phyloP scores from a whole-genome alignment of 139 green algal genomes.

The Trebouxia sp. region DNA sequence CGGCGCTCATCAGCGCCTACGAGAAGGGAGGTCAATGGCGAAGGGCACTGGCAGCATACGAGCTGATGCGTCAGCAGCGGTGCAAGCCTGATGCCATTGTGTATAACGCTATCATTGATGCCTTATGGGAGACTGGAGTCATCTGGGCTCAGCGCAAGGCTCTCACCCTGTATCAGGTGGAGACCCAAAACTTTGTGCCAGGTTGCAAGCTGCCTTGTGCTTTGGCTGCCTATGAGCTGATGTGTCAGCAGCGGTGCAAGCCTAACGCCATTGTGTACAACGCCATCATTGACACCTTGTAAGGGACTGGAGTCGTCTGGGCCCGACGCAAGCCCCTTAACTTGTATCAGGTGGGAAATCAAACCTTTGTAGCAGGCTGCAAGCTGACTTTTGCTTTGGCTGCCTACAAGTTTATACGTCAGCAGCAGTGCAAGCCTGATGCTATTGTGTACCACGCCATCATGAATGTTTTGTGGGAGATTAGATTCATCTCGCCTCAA shows the following conservation, averaged over 20 bases:
- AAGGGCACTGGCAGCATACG: constrained; percentile 57
- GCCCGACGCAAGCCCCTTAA: constrained; percentile 57
- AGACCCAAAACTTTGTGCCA: too few species aligned
- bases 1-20: constrained; percentile 78
- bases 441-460: constrained; percentile 88
- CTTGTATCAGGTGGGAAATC: not conserved
- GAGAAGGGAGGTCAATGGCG: constrained; percentile 74
- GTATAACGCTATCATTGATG: constrained; percentile 86
- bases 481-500: constrained; percentile 76
- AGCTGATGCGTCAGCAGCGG: constrained; percentile 58
- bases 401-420: constrained; percentile 62
- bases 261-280: constrained; percentile 88
- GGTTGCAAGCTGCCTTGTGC: too few species aligned
- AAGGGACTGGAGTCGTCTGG: constrained; percentile 80
- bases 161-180: constrained; percentile 14
- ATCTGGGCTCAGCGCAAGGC: constrained; percentile 70
- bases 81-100: constrained; percentile 80
- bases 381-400: too few species aligned
- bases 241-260: constrained; percentile 59
- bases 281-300: constrained; percentile 81
- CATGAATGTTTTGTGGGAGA: constrained; percentile 83
- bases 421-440: constrained; percentile 66
- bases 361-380: too few species aligned
- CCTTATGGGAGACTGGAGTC: constrained; percentile 82
- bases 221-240: constrained; percentile 60